A percentile compares a stretch with the other conserved stretches of the same genome.
Conservation (phyloP, 441 rosid genomes). For the Corymbia citriodora region DNA sequence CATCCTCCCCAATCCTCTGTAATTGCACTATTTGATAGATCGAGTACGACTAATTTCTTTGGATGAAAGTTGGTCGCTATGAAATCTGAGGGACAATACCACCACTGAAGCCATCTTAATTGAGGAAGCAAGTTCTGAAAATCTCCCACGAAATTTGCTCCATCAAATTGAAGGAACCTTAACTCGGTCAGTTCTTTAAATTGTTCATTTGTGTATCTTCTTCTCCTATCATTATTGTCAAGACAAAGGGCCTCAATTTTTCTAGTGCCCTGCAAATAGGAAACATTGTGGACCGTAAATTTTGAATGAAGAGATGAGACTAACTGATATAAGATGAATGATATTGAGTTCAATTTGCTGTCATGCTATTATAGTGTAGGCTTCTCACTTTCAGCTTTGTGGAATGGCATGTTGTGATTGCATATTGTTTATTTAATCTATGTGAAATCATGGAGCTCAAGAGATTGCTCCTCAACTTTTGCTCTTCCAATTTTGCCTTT, state of each 20-base stretch:
- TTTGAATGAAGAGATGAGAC: background rate
- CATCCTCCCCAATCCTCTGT: background rate
- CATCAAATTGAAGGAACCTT: background rate
- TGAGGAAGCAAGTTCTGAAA: background rate
- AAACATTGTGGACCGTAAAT: background rate
- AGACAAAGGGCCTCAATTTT: background rate
- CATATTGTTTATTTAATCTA: rapidly evolving
- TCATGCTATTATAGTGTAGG: background rate
- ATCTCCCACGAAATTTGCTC: background rate
- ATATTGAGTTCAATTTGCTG: background rate
- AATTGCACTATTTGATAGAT: rapidly evolving
- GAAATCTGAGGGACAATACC: background rate
- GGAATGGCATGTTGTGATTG: background rate
- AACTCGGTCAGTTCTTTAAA: background rate
- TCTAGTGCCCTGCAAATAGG: background rate
- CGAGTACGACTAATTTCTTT: background rate
- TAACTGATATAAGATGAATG: rapidly evolving
- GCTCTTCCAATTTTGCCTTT: background rate
- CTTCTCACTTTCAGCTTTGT: background rate
- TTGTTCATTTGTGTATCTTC: background rate
- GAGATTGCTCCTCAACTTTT: rapidly evolving
- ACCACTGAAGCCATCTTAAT: background rate
- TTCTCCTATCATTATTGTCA: rapidly evolving
- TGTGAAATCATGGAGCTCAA: rapidly evolving
- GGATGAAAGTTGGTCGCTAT: background rate